phyloP scores from a whole-genome alignment of 1,284 basidiomycete species.

The Apiotrichum siamense region DNA sequence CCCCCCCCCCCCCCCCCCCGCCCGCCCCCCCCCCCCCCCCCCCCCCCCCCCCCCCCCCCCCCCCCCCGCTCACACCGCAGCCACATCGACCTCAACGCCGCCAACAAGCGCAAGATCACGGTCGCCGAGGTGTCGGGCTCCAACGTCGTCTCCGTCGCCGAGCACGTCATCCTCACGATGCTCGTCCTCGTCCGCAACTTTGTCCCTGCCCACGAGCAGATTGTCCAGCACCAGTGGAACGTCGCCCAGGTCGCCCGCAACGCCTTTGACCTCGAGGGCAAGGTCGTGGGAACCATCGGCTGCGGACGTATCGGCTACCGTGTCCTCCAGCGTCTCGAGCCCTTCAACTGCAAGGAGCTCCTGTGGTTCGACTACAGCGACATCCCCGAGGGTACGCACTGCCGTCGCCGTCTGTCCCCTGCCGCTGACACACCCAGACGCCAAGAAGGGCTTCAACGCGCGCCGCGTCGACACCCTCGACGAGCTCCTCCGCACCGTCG shows the following conservation, averaged over 20 bases:
- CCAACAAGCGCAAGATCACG: constrained; percentile 73
- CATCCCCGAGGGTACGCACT: constrained; percentile 57
- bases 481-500: constrained; percentile 67
- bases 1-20: no score
- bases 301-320: constrained; percentile 82
- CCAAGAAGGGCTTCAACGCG: constrained; percentile 64
- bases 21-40: not conserved
- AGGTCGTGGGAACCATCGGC: constrained; percentile 84
- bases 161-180: constrained; percentile 65
- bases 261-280: constrained; percentile 82
- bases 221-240: constrained; percentile 75
- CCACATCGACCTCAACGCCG: constrained; percentile 84
- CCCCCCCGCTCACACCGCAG: constrained; percentile 12
- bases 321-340: constrained; percentile 76
- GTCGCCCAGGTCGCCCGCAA: constrained; percentile 74
- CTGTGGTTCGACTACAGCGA: constrained; percentile 87
- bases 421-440: constrained; percentile 45
- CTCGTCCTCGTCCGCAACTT: constrained; percentile 79
- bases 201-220: constrained; percentile 59
- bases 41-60: not conserved
- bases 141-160: constrained; percentile 86
- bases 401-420: not conserved
- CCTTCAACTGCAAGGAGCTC: constrained; percentile 86
- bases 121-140: constrained; percentile 78
- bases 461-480: constrained; percentile 75